phyloP scores from a whole-genome alignment of 352 stramenopile genomes.

The Globisporangium alternatum region DNA sequence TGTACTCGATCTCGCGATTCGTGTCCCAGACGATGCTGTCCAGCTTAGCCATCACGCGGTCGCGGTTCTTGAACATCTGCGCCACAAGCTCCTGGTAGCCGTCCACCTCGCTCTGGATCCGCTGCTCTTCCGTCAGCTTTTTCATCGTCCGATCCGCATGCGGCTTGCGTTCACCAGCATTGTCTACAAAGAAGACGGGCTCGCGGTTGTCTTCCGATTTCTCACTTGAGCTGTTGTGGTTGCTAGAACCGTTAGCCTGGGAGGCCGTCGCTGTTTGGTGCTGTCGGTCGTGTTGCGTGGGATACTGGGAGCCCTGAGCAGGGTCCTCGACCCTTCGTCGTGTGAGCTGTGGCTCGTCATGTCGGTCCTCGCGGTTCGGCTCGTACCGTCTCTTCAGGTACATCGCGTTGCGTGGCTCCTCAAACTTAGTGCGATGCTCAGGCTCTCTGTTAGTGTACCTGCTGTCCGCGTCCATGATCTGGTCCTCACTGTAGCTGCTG shows the following conservation, averaged over 20 bases:
- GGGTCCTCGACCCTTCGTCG: constrained; percentile 5
- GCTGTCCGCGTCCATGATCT: constrained; percentile 2
- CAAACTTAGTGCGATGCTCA: neutral
- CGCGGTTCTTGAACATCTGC: constrained; percentile 45
- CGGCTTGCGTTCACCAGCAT: constrained; percentile 34
- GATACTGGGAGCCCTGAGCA: neutral
- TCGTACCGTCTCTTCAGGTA: constrained; percentile 19
- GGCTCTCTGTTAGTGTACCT: constrained; percentile 2
- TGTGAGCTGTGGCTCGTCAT: constrained; percentile 2
- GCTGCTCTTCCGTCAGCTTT: constrained; percentile 21
- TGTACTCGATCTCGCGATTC: constrained; percentile 17
- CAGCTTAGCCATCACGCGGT: constrained; percentile 31
- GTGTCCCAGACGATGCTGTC: constrained; percentile 43
- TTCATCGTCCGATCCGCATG: constrained; percentile 21
- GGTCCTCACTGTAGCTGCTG: constrained; percentile 1
- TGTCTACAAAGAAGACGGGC: constrained; percentile 30
- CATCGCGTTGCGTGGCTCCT: constrained; percentile 1
- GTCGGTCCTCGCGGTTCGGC: constrained; percentile 9
- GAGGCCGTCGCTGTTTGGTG: neutral
- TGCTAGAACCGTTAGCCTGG: neutral
- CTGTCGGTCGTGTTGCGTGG: neutral
- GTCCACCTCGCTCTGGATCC: constrained; percentile 42
- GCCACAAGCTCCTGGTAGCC: constrained; percentile 60
- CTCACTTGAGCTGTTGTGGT: neutral
- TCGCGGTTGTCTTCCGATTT: neutral